A percentile compares a stretch with the other conserved stretches of the same genome.
These are phyloP conservation scores for Zasmidium cellare DNA, from an alignment of 2,329 filamentous ascomycete species.

Conservation along the genomic window DNA sequence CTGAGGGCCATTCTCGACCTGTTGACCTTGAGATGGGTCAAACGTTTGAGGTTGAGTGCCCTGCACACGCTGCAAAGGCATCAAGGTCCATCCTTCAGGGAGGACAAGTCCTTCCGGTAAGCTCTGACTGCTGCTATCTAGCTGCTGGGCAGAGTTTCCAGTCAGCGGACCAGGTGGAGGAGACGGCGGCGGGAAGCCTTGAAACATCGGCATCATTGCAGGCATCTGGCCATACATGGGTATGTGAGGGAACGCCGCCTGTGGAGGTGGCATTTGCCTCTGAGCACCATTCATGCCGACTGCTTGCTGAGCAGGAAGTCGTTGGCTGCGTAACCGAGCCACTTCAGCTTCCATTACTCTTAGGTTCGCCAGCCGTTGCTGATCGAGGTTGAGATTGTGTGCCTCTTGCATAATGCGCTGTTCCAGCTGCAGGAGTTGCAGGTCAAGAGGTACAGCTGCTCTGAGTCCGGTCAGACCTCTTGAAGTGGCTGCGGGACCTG, in stretches of 20 bases:
- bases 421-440: slow-evolving; percentile 66
- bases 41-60: too few relatives aligned
- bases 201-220: slow-evolving; percentile 2
- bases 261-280: slow-evolving; percentile 15
- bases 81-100: slow-evolving; percentile 54
- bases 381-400: slow-evolving; percentile 60
- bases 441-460: slow-evolving; percentile 48
- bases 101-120: slow-evolving; percentile 54
- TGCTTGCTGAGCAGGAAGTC: slow-evolving; percentile 25
- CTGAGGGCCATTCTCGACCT: not conserved
- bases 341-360: slow-evolving; percentile 68
- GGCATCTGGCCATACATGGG: slow-evolving; percentile 11
- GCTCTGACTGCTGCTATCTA: slow-evolving; percentile 45
- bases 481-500: not conserved
- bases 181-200: slow-evolving; percentile 3
- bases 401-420: slow-evolving; percentile 69
- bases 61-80: slow-evolving; percentile 43
- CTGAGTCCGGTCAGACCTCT: slow-evolving; percentile 9
- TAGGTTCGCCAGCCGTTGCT: slow-evolving; percentile 69
- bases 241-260: not conserved
- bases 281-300: slow-evolving; percentile 17
- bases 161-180: slow-evolving; percentile 15
- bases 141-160: slow-evolving; percentile 29
- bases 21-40: too few relatives aligned
- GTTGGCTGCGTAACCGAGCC: slow-evolving; percentile 57